Percentiles rank a stretch among this genome's conserved stretches.
phyloP scores from a whole-genome alignment of 2,329 filamentous ascomycete genomes.

The Fusarium sp. region DNA sequence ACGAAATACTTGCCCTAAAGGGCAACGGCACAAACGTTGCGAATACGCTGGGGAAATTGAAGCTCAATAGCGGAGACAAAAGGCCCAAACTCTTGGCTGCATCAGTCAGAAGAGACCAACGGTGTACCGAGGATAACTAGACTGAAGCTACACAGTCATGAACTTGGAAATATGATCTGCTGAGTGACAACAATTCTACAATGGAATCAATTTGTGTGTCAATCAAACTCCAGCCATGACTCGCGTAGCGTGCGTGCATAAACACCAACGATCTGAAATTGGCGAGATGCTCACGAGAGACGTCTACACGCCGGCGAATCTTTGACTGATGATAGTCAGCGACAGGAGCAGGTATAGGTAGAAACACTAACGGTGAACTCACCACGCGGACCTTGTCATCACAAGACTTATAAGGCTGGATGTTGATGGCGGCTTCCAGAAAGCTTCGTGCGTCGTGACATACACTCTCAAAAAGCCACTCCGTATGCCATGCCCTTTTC shows the following conservation, averaged over 20 bases:
- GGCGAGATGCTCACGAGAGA: not conserved
- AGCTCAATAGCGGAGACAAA: not conserved
- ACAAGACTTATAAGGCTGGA: constrained; percentile 16
- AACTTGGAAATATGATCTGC: not conserved
- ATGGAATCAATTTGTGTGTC: not conserved
- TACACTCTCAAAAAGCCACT: not conserved
- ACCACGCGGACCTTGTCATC: not conserved
- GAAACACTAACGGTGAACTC: not conserved
- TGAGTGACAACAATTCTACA: not conserved
- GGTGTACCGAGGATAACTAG: not conserved
- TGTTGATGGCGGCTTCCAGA: not conserved
- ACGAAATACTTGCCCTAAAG: not conserved
- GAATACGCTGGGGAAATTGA: not conserved
- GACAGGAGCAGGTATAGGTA: not conserved
- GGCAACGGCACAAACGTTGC: not conserved
- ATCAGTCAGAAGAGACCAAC: not conserved
- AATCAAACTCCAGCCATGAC: not conserved
- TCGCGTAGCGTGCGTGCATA: not conserved
- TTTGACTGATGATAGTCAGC: not conserved
- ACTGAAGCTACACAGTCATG: not conserved
- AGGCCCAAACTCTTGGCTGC: not conserved
- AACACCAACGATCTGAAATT: not conserved
- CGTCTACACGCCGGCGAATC: not conserved
- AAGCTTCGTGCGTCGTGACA: not conserved
- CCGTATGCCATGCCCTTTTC: not conserved